Conservation (phyloP, 805 yeast species). For the Candida xiaguanensis region DNA sequence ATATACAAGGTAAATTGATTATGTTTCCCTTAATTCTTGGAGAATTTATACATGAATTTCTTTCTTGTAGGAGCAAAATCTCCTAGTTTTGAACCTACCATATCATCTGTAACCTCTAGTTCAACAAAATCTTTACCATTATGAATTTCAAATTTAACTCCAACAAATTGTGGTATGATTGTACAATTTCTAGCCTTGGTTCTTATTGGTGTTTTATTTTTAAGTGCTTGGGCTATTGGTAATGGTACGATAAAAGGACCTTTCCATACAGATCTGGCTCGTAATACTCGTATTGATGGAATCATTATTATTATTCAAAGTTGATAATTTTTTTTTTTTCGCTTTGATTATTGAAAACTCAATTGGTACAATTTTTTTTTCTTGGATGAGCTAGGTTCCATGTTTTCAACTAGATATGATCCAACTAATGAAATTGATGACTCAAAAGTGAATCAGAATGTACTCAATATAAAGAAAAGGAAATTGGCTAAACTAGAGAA, state of each 20-base stretch:
- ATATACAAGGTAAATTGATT: conserved; percentile 9
- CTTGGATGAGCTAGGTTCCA: conserved; percentile 15
- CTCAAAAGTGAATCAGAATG: no score
- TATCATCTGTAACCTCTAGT: conserved; percentile 81
- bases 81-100: conserved; percentile 95
- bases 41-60: conserved; percentile 76
- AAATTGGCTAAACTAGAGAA: neutral
- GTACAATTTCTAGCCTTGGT: conserved; percentile 97
- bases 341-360: neutral
- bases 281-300: conserved; percentile 27
- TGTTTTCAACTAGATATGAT: conserved; percentile 68
- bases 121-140: conserved; percentile 94
- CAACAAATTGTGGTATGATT: conserved; percentile 92
- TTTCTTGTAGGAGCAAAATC: conserved; percentile 94
- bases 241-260: conserved; percentile 94
- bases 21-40: conserved; percentile 51
- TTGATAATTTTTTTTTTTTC: neutral
- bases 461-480: neutral
- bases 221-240: conserved; percentile 83
- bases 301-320: no score
- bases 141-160: conserved; percentile 90
- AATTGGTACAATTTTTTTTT: neutral
- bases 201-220: conserved; percentile 79
- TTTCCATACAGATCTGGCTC: conserved; percentile 41
- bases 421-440: no score